phyloP scores from a whole-genome alignment of 495 filamentous ascomycete species.

The Aspergillus egyptiacus region DNA sequence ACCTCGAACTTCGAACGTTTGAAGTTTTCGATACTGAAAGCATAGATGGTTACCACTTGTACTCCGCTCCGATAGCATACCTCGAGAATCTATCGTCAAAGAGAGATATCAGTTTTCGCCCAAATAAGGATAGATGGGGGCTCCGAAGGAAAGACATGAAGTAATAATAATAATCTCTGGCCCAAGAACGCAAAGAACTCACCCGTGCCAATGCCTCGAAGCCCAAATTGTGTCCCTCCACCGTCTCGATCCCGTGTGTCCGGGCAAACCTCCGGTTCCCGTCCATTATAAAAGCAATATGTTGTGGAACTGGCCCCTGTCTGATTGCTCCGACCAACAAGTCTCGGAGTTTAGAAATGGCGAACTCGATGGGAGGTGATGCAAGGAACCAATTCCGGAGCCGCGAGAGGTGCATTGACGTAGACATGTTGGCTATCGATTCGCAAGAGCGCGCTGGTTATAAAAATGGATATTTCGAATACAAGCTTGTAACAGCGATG shows the following conservation, averaged over 20 bases:
- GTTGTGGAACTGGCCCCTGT: conserved; percentile 85
- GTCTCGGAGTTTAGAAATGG: conserved; percentile 62
- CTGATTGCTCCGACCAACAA: conserved; percentile 79
- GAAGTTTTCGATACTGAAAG: conserved; percentile 98
- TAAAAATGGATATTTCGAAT: background rate
- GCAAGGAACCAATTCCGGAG: conserved; percentile 81
- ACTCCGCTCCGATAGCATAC: conserved; percentile 95
- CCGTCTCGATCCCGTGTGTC: conserved; percentile 85
- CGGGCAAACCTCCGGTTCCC: conserved; percentile 90
- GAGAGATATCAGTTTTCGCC: background rate
- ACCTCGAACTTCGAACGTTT: conserved; percentile 98
- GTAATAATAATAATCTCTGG: background rate
- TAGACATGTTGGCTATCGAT: conserved; percentile 28
- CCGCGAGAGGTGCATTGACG: conserved; percentile 63
- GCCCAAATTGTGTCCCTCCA: conserved; percentile 93
- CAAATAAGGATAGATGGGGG: background rate
- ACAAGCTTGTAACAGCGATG: too few relatives aligned
- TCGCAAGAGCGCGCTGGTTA: background rate
- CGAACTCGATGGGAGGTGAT: conserved; percentile 86
- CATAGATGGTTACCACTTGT: conserved; percentile 93
- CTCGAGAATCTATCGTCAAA: conserved; percentile 68
- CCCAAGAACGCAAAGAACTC: conserved; percentile 12
- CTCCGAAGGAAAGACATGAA: background rate
- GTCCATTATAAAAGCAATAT: conserved; percentile 98
- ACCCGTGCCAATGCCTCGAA: conserved; percentile 90